Evolutionary conservation across 805 yeast genomes (phyloP), one percentile per base, ranked within the genome.

Genomic region (Yarrowia divulgata): DNA sequence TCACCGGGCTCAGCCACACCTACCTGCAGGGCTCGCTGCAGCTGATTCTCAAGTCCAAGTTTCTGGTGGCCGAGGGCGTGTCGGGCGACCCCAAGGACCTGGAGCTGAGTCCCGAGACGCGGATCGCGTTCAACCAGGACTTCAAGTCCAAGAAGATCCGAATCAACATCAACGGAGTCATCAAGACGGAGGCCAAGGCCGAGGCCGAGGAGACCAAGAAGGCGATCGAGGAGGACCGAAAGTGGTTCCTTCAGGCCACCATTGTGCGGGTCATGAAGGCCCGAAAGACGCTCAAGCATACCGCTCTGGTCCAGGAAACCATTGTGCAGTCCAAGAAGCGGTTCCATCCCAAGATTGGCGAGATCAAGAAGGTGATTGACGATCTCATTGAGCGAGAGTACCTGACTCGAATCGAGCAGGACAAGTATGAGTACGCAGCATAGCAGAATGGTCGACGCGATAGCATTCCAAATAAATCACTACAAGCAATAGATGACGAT

Each of bases 221-320:
- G 77, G 97, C 93, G 75, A 87, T 94, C 62, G 92, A 89, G 74
- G 95, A 92, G 75, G 93, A 93, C 71, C 86, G 97, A 76, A 90
- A 89, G 79, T 87, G 90, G 76, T 89, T 88, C 80, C 82, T 95
- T 74, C 91, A 92, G 76, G 97, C 98, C 1, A 91, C 97, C 75
- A 92, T 95, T 79, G 98, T 94, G 48, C 85, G 99, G 75, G 91
- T 94, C 76, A 95, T 94, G 98, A 94, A 94, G 81, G 93, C 97
- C 0, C 85, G 97, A 76, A 90, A 93, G 78, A 84, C 83, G 54
- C 82, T 91, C 74, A 86, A 87, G 72, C 98, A 93, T 77, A 90
- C 88, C 62, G 88, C 88, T 69, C 84, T 94, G 74, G 88, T 93
- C 50, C 91, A 90, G 74, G 98, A 94, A 78, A 94, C 93, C 50